Evolutionary conservation across 768 basidiomycete species (phyloP).

Genomic region (Coprinellus micaceus): DNA sequence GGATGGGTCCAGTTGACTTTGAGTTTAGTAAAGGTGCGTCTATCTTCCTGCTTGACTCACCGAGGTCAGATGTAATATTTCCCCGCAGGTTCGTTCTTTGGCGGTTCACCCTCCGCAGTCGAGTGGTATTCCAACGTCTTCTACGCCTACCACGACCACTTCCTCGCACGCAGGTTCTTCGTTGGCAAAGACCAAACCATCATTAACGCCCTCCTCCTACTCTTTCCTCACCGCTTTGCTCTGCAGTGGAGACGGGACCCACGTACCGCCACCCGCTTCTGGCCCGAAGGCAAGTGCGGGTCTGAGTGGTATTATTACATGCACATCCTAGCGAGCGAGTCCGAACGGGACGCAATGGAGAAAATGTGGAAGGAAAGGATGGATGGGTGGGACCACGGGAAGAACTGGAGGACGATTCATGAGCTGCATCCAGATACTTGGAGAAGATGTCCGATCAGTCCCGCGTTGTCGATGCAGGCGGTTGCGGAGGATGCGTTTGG

Average conservation of each 20-base stretch:
- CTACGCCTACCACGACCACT: conserved; percentile 50
- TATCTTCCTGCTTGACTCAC: too few species aligned
- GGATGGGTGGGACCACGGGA: background rate
- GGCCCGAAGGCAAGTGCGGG: too few species aligned
- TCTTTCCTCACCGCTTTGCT: conserved; percentile 36
- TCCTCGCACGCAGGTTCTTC: conserved; percentile 40
- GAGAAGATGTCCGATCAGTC: too few species aligned
- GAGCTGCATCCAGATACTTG: too few species aligned
- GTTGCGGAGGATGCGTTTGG: too few species aligned
- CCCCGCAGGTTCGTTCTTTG: conserved; percentile 62
- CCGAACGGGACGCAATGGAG: conserved; percentile 19
- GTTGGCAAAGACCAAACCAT: conserved; percentile 58
- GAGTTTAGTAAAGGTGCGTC: too few species aligned
- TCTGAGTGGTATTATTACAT: too few species aligned
- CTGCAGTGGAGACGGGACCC: too few species aligned
- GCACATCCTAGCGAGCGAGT: conserved; percentile 25
- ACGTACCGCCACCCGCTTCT: too few species aligned
- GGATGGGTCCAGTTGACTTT: too few species aligned
- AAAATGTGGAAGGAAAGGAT: conserved; percentile 16
- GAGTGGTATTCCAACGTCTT: conserved; percentile 43
- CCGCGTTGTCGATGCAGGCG: too few species aligned
- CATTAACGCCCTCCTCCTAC: conserved; percentile 35
- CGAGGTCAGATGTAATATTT: too few species aligned
- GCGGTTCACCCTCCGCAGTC: conserved; percentile 41
- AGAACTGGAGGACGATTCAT: conserved; percentile 1